Percentiles rank a stretch among this genome's conserved stretches.
These are phyloP conservation scores for Epicoccum sorghinum DNA, from an alignment of 2,329 filamentous ascomycete species.

Conservation along the genomic window DNA sequence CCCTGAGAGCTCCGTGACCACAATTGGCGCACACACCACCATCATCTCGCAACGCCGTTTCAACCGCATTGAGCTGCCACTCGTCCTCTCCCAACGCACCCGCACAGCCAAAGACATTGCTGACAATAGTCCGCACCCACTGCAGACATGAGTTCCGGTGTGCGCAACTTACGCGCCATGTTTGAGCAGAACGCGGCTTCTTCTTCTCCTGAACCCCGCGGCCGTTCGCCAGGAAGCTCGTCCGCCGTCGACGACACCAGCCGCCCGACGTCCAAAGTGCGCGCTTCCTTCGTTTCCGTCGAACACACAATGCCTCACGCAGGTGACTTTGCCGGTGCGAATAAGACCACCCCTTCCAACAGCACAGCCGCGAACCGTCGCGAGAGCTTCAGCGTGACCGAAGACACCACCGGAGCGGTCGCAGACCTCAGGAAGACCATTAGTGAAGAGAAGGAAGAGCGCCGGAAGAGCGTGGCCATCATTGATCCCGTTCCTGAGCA, in stretches of 20 bases:
- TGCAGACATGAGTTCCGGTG: constrained; percentile 57
- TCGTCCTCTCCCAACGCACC: constrained; percentile 21
- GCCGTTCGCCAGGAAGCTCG: constrained; percentile 51
- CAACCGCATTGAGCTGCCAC: constrained; percentile 17
- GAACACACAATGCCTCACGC: constrained; percentile 47
- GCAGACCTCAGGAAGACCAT: constrained; percentile 50
- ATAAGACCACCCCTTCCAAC: constrained; percentile 36
- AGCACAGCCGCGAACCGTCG: constrained; percentile 43
- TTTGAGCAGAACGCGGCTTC: constrained; percentile 51
- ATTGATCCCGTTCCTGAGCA: constrained; percentile 51
- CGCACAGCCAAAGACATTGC: constrained; percentile 24
- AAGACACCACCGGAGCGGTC: constrained; percentile 41
- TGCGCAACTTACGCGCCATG: constrained; percentile 57
- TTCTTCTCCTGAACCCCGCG: constrained; percentile 51
- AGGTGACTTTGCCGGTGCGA: constrained; percentile 31
- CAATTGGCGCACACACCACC: constrained; percentile 27
- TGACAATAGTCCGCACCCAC: constrained; percentile 30
- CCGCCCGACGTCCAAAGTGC: constrained; percentile 52
- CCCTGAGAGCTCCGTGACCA: constrained; percentile 22
- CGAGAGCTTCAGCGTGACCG: constrained; percentile 52
- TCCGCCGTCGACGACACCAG: constrained; percentile 35
- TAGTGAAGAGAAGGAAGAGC: constrained; percentile 48
- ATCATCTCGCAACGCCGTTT: constrained; percentile 32
- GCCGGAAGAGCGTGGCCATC: constrained; percentile 44
- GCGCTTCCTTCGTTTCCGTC: constrained; percentile 57